phyloP scores from a whole-genome alignment of 2,329 filamentous ascomycete genomes.

The Verticillium alfalfae region DNA sequence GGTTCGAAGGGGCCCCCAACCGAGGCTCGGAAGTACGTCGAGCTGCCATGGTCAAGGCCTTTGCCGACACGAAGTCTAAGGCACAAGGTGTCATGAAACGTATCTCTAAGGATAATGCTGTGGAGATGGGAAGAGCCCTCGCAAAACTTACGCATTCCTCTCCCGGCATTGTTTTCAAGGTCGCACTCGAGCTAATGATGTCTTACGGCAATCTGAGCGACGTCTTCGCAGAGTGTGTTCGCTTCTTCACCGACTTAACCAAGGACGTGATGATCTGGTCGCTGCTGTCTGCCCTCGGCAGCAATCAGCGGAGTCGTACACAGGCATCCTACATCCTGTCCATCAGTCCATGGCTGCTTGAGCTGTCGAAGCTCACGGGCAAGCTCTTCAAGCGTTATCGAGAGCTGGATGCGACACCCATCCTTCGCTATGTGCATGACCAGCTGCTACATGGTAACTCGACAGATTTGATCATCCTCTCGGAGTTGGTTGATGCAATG shows the following conservation, averaged over 20 bases:
- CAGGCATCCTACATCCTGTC: conserved; percentile 61
- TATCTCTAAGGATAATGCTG: conserved; percentile 80
- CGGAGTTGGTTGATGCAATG: conserved; percentile 89
- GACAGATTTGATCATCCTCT: conserved; percentile 84
- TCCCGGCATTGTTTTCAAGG: conserved; percentile 85
- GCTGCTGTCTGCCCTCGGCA: conserved; percentile 66
- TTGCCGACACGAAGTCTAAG: conserved; percentile 69
- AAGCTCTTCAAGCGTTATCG: conserved; percentile 84
- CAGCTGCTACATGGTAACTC: conserved; percentile 79
- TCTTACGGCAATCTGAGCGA: conserved; percentile 93
- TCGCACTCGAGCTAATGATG: conserved; percentile 86
- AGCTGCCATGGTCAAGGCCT: conserved; percentile 67
- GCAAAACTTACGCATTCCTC: conserved; percentile 91
- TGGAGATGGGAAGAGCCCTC: conserved; percentile 78
- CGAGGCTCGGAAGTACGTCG: neutral
- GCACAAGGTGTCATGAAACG: conserved; percentile 85
- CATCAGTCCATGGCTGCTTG: conserved; percentile 87
- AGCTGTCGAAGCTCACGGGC: conserved; percentile 84
- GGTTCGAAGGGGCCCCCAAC: conserved; percentile 71
- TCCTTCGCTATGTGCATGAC: conserved; percentile 84
- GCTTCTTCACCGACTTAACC: conserved; percentile 87
- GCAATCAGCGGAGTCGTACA: conserved; percentile 57
- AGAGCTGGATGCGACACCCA: conserved; percentile 74
- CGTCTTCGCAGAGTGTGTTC: conserved; percentile 87
- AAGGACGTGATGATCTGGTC: conserved; percentile 95